Conservation (phyloP, 169 alveolate genomes). For the Cryptosporidium parvum region DNA sequence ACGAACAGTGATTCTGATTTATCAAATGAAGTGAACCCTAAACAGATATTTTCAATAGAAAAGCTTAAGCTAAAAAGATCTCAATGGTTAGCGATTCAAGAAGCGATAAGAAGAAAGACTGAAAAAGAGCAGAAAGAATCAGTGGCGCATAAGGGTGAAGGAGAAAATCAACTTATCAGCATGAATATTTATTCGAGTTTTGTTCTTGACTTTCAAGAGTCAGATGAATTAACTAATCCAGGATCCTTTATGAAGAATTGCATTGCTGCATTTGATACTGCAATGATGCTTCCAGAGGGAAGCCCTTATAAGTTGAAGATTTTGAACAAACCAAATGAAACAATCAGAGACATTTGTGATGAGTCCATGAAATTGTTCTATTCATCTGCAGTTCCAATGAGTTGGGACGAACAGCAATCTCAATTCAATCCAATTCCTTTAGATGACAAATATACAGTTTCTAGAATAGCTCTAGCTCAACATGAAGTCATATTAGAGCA, state of each 20-base stretch:
- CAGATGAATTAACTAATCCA: constrained; percentile 46
- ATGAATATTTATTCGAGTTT: constrained; percentile 28
- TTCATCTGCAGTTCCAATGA: constrained; percentile 64
- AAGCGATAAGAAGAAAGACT: constrained; percentile 16
- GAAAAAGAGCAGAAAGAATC: neutral
- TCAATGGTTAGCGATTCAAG: constrained; percentile 71
- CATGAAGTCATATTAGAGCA: constrained; percentile 31
- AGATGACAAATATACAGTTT: constrained; percentile 18
- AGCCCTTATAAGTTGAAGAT: constrained; percentile 48
- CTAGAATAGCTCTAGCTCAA: constrained; percentile 73
- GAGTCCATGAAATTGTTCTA: constrained; percentile 43
- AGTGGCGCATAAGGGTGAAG: neutral
- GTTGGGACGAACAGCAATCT: constrained; percentile 73
- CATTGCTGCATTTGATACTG: constrained; percentile 70
- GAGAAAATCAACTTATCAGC: constrained; percentile 1
- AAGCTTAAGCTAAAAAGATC: constrained; percentile 38
- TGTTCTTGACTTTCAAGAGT: constrained; percentile 62
- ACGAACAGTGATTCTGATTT: constrained; percentile 42
- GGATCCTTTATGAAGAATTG: constrained; percentile 62
- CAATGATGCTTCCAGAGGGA: constrained; percentile 42
- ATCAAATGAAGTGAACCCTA: neutral
- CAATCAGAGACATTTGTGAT: constrained; percentile 25
- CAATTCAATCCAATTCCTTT: constrained; percentile 11
- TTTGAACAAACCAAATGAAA: constrained; percentile 1
- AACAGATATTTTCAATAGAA: constrained; percentile 33